Percentiles rank a stretch among this genome's conserved stretches.
Evolutionary conservation across 139 green algal species (phyloP).

Genomic region (Tetraselmis chui): DNA sequence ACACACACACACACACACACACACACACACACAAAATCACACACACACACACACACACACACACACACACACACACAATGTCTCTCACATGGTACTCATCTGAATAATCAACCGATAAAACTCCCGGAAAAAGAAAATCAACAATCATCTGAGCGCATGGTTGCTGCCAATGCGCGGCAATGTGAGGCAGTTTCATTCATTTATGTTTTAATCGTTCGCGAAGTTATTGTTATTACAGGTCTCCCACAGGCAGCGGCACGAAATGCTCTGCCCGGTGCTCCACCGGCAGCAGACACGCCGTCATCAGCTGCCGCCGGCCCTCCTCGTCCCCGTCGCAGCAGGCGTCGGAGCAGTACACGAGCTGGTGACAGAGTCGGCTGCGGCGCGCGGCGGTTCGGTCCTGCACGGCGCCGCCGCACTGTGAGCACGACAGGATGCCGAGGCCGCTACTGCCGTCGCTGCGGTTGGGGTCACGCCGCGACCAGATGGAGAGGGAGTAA

Average conservation of each 20-base stretch:
- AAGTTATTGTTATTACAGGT: not conserved
- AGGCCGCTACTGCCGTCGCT: not conserved
- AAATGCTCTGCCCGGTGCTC: not conserved
- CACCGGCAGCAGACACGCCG: not conserved
- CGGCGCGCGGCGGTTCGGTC: not conserved
- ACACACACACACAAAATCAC: too few species aligned
- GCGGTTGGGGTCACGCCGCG: not conserved
- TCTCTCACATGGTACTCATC: too few species aligned
- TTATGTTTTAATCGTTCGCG: too few species aligned
- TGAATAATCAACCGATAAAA: too few species aligned
- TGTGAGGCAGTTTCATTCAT: too few species aligned
- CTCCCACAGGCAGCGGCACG: not conserved
- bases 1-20: too few species aligned
- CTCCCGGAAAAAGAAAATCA: too few species aligned
- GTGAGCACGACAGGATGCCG: not conserved
- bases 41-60: too few species aligned
- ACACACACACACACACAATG: too few species aligned
- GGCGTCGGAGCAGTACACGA: not conserved
- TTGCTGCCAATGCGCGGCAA: too few species aligned
- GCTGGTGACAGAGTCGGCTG: not conserved
- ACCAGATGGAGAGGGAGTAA: not conserved
- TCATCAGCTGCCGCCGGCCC: not conserved
- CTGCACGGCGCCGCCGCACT: not conserved
- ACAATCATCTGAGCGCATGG: too few species aligned
- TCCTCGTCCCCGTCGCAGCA: not conserved